Conservation (phyloP, 257 asterid genomes). For the Vinca minor region DNA sequence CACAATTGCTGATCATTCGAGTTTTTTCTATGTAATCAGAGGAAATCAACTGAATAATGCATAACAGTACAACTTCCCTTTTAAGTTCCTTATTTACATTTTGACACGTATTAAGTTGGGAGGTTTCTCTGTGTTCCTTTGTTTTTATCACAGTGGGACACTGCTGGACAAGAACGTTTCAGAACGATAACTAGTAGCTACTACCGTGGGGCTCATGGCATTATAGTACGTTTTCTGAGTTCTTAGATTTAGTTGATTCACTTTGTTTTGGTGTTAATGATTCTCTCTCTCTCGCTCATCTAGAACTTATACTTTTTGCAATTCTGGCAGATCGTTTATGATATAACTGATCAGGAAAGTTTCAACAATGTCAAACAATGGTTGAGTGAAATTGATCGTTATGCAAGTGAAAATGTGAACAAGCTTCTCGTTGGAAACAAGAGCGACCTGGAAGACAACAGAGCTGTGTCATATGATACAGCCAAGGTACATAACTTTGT, state of each 20-base stretch:
- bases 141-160: constrained; percentile 58
- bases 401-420: constrained; percentile 78
- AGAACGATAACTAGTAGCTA: constrained; percentile 87
- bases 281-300: not conserved
- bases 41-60: not conserved
- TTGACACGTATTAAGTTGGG: constrained; percentile 4
- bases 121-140: constrained; percentile 1
- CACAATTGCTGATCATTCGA: not conserved
- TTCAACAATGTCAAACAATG: constrained; percentile 82
- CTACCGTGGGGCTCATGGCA: constrained; percentile 93
- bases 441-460: constrained; percentile 55
- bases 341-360: constrained; percentile 76
- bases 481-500: constrained; percentile 46
- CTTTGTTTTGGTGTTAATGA: not conserved
- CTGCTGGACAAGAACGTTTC: constrained; percentile 92
- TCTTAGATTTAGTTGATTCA: constrained; percentile 2
- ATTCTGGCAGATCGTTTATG: constrained; percentile 53
- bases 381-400: constrained; percentile 76
- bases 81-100: not conserved
- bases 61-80: not conserved
- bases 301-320: constrained; percentile 11
- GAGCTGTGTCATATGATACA: constrained; percentile 65
- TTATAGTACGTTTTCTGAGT: constrained; percentile 45
- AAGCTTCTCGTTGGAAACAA: constrained; percentile 79
- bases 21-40: not conserved